Evolutionary conservation across 139 green algal species (phyloP).

Genomic region (Chlamydomonas incerta): DNA sequence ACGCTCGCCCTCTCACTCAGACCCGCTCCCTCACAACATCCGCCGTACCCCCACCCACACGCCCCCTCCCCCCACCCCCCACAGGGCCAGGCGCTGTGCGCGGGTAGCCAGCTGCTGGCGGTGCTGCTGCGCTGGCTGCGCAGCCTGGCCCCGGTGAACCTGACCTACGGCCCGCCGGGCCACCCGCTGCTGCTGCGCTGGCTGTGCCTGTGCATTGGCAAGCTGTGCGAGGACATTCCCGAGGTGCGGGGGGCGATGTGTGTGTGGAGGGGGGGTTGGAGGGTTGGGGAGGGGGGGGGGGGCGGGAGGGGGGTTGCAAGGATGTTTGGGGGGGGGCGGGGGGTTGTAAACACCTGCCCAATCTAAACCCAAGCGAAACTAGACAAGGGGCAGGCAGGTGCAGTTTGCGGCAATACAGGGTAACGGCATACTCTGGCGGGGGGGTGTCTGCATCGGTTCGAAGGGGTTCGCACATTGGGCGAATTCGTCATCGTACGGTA

Average conservation of each 20-base stretch:
- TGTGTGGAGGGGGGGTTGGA: background rate
- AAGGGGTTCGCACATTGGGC: too few relatives aligned
- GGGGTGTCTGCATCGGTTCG: too few relatives aligned
- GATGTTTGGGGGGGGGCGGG: too few relatives aligned
- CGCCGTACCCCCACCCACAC: too few relatives aligned
- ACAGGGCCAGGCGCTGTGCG: conserved; percentile 70
- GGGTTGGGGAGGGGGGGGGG: background rate
- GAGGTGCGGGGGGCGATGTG: conserved; percentile 55
- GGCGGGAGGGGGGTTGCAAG: background rate
- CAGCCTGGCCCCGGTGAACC: conserved; percentile 52
- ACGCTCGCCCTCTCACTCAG: too few relatives aligned
- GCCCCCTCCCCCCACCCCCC: background rate
- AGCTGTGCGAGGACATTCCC: conserved; percentile 81
- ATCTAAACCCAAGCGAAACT: too few relatives aligned
- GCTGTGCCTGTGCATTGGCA: conserved; percentile 92
- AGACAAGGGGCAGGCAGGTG: too few relatives aligned
- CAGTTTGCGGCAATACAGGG: too few relatives aligned
- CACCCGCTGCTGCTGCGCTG: conserved; percentile 89
- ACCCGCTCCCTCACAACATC: too few relatives aligned
- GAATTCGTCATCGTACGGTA: too few relatives aligned
- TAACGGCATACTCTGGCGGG: too few relatives aligned
- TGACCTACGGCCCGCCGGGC: conserved; percentile 40
- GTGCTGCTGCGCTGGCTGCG: conserved; percentile 67
- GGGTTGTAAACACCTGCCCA: too few relatives aligned
- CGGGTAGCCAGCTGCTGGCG: conserved; percentile 59